phyloP scores from a whole-genome alignment of 202 grass and related monocot species.

The Dendrocalamus latiflorus region DNA sequence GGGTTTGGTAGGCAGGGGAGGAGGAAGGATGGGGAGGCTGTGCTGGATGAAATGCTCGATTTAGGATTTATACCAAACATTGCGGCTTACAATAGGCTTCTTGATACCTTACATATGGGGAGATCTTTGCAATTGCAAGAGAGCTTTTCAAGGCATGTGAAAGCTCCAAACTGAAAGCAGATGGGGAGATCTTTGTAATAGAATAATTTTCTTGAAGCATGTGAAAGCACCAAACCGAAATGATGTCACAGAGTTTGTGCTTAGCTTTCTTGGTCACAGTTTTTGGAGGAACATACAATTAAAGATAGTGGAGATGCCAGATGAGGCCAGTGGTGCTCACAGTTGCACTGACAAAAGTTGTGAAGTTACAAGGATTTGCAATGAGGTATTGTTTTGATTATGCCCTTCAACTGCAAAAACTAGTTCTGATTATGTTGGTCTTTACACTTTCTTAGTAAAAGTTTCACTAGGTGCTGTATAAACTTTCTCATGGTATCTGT shows the following conservation, averaged over 20 bases:
- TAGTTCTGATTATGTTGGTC: neutral
- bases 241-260: neutral
- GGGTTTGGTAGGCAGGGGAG: slow-evolving; percentile 76
- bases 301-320: neutral
- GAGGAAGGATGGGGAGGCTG: slow-evolving; percentile 43
- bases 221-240: neutral
- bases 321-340: neutral
- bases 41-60: slow-evolving; percentile 86
- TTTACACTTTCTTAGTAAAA: neutral
- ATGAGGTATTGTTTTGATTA: slow-evolving; percentile 4
- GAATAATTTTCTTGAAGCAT: neutral
- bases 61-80: slow-evolving; percentile 78
- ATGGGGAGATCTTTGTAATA: neutral
- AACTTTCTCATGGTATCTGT: neutral
- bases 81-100: slow-evolving; percentile 61
- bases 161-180: neutral
- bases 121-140: neutral
- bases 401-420: neutral
- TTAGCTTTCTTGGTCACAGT: neutral
- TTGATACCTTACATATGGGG: slow-evolving; percentile 39
- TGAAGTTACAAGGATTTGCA: neutral
- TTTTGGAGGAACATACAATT: neutral
- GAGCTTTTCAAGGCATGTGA: neutral
- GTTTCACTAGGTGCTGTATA: neutral
- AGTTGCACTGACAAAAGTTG: neutral